Evolutionary conservation across 2,329 filamentous ascomycete genomes (phyloP).

Genomic region (Colletotrichum trifolii): DNA sequence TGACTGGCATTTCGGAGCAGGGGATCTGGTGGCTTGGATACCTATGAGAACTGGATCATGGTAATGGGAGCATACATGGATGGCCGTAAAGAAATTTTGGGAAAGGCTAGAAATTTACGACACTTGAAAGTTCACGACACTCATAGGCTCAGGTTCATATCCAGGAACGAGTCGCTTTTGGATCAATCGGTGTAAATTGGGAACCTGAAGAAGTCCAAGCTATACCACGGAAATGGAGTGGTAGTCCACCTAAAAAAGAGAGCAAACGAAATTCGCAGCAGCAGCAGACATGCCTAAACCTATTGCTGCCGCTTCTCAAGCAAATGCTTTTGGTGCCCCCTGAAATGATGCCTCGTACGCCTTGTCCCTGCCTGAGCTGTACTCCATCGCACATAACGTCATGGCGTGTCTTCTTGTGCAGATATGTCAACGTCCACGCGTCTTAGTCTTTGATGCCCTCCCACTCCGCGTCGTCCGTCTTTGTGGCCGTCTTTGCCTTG

Average conservation of each 20-base stretch:
- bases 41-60: neutral
- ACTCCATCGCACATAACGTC: constrained; percentile 6
- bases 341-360: constrained; percentile 29
- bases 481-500: constrained; percentile 26
- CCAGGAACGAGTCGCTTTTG: too few species aligned
- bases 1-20: constrained; percentile 15
- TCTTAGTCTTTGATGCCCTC: constrained; percentile 37
- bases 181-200: too few species aligned
- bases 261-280: too few species aligned
- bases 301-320: neutral
- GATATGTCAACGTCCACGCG: neutral
- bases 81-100: neutral
- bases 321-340: constrained; percentile 21
- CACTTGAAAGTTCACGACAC: too few species aligned
- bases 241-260: too few species aligned
- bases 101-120: too few species aligned
- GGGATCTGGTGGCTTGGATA: constrained; percentile 13
- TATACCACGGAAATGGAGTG: too few species aligned
- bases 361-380: constrained; percentile 16
- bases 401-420: constrained; percentile 2
- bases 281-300: too few species aligned
- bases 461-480: constrained; percentile 37
- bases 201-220: too few species aligned
- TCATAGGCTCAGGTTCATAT: too few species aligned
- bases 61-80: constrained; percentile 1